Conservation (phyloP, 2,329 filamentous ascomycete genomes). For the Parastagonospora avenae region DNA sequence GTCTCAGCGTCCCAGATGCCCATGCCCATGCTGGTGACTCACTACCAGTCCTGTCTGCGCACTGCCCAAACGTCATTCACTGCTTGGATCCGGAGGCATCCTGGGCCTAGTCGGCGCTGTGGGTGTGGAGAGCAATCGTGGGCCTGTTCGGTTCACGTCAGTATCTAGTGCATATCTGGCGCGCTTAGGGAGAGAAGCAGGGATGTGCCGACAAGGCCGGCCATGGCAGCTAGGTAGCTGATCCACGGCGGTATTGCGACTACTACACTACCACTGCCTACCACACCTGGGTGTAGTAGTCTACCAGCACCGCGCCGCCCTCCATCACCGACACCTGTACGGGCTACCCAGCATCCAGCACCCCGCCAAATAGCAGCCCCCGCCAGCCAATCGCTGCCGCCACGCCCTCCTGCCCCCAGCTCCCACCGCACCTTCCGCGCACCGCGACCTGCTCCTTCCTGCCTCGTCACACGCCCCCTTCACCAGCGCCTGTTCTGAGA, state of each 20-base stretch:
- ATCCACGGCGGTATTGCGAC: no score
- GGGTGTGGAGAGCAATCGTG: background rate
- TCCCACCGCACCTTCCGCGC: conserved; percentile 15
- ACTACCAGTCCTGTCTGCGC: conserved; percentile 12
- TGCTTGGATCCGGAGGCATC: background rate
- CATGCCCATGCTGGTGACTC: conserved; percentile 28
- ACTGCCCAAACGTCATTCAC: background rate
- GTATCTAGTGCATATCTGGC: background rate
- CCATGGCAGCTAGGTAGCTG: no score
- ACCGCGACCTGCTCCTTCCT: conserved; percentile 15
- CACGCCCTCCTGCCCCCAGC: conserved; percentile 21
- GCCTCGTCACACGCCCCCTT: conserved; percentile 46
- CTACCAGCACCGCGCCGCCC: background rate
- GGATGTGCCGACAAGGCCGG: background rate
- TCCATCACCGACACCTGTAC: conserved; percentile 7
- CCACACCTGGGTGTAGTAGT: background rate
- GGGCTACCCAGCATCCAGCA: conserved; percentile 2
- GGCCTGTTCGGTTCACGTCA: background rate
- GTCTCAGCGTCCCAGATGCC: conserved; percentile 21
- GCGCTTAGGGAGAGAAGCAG: background rate
- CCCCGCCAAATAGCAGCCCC: conserved; percentile 10
- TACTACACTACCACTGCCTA: background rate
- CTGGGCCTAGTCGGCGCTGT: background rate
- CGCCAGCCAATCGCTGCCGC: conserved; percentile 36
- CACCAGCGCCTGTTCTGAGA: conserved; percentile 41